These are phyloP conservation scores for Saururus chinensis DNA, from an alignment of 164 flowering plant genomes.

Conservation along the genomic window DNA sequence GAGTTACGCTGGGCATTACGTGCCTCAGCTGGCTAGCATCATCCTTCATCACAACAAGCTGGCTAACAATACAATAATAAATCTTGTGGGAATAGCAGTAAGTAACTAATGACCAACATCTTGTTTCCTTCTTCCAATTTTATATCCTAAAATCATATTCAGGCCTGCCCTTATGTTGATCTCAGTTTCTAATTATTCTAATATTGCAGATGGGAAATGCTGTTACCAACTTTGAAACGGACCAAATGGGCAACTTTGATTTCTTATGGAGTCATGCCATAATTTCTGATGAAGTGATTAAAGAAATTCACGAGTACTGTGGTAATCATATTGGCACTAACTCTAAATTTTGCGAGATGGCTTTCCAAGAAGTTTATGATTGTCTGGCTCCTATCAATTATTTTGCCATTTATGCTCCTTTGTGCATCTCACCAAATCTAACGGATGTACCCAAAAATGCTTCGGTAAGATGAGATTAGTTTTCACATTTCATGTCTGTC, in stretches of 20 bases:
- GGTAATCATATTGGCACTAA: slow-evolving; percentile 2
- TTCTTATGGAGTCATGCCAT: slow-evolving; percentile 84
- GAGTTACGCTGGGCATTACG: slow-evolving; percentile 84
- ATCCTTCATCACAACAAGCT: slow-evolving; percentile 49
- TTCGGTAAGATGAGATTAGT: slow-evolving; percentile 3
- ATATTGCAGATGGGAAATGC: slow-evolving; percentile 81
- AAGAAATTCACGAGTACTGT: background rate
- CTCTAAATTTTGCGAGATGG: slow-evolving; percentile 17
- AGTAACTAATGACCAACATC: too few species aligned
- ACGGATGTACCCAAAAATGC: slow-evolving; percentile 28
- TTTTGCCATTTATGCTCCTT: slow-evolving; percentile 63
- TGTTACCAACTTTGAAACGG: slow-evolving; percentile 53
- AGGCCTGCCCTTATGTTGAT: too few species aligned
- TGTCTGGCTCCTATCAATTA: slow-evolving; percentile 59
- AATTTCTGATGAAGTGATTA: slow-evolving; percentile 32
- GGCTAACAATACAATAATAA: slow-evolving; percentile 27
- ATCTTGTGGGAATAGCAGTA: slow-evolving; percentile 67
- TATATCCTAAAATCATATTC: too few species aligned
- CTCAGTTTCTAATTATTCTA: too few species aligned
- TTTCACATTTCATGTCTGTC: slow-evolving; percentile 9
- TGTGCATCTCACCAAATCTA: slow-evolving; percentile 32
- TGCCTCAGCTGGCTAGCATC: slow-evolving; percentile 63
- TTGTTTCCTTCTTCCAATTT: too few species aligned
- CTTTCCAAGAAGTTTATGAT: slow-evolving; percentile 26
- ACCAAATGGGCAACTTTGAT: slow-evolving; percentile 58